Base-by-base conservation (phyloP, 139 green algal genomes). In the Penium margaritaceum region DNA sequence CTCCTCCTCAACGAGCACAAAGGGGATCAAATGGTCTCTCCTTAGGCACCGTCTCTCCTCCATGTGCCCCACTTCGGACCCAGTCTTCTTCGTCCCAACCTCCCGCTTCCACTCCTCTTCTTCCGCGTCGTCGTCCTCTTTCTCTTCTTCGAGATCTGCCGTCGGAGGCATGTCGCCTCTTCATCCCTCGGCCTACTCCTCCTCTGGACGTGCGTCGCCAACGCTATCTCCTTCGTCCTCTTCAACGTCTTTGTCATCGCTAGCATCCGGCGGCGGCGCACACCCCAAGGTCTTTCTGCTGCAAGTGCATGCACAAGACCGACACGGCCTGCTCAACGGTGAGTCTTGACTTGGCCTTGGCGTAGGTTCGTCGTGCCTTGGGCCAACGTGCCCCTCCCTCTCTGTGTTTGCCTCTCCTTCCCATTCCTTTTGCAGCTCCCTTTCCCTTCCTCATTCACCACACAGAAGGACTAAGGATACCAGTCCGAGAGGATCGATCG, bases 311-410 rank as follows among this genome's bases (percentile, higher is more conserved):
- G 68, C 72, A 7, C 30, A 37, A 44, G 63, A 79, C 41, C 67
- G 72, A 35, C 69, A 21, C 19, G 72, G 72, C 0, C 65, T 79
- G 0, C 41, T 79, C 7, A 79, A 79, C n/a, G 72, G 72, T 79
- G 1, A 36, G 72, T 55, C 21, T 9, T 74, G 54, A 9, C 55
- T 57, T 38, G 29, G 69, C 14, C 19, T n/a, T n/a, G n/a, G n/a
- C n/a, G n/a, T n/a, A n/a, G n/a, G n/a, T n/a, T n/a, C n/a, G n/a
- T n/a, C n/a, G n/a, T n/a, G n/a, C n/a, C n/a, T n/a, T n/a, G n/a
- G n/a, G n/a, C n/a, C n/a, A n/a, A n/a, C n/a, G n/a, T n/a, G n/a
- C n/a, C n/a, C n/a, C n/a, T n/a, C n/a, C n/a, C n/a, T n/a, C n/a
- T n/a, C n/a, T n/a, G n/a, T n/a, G n/a, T n/a, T n/a, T n/a, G n/a